A percentile compares a stretch with the other conserved stretches of the same genome.
Evolutionary conservation across 2,329 filamentous ascomycete species (phyloP).

Genomic region (Davidsoniella australis): DNA sequence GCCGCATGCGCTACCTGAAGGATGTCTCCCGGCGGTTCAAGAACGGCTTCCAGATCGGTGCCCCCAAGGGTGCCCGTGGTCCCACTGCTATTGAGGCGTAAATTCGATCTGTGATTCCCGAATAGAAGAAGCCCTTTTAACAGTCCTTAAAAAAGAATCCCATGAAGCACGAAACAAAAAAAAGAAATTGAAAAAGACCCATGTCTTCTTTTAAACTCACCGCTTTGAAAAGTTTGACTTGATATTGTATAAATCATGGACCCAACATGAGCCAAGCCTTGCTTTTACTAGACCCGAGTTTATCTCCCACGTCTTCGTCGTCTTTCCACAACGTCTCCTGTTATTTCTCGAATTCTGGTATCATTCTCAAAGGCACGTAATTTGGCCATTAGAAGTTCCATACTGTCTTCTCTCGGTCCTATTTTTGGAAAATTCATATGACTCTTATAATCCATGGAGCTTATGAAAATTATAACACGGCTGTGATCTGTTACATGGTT

Average conservation of each 20-base stretch:
- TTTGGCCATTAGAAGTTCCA: too few species aligned
- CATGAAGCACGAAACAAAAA: constrained; percentile 11
- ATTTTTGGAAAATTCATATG: too few species aligned
- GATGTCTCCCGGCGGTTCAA: constrained; percentile 81
- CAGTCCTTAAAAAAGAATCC: constrained; percentile 13
- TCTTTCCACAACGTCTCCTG: too few species aligned
- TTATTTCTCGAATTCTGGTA: too few species aligned
- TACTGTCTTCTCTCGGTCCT: too few species aligned
- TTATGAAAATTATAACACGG: too few species aligned
- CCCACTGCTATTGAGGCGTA: constrained; percentile 27
- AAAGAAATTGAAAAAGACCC: constrained; percentile 7
- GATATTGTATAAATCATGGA: neutral
- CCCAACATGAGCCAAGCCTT: neutral
- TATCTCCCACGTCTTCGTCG: too few species aligned
- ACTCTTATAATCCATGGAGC: too few species aligned
- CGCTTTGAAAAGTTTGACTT: neutral
- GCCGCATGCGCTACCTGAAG: constrained; percentile 92
- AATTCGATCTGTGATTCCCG: constrained; percentile 14
- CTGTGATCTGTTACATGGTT: too few species aligned
- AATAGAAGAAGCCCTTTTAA: constrained; percentile 15
- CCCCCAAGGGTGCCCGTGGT: constrained; percentile 69
- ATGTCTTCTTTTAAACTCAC: constrained; percentile 1
- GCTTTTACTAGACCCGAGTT: neutral
- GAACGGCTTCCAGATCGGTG: constrained; percentile 91
- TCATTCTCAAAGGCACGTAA: too few species aligned